Evolutionary conservation across 371 early-diverging fungal genomes (phyloP).

Genomic region (Racocetra persica): DNA sequence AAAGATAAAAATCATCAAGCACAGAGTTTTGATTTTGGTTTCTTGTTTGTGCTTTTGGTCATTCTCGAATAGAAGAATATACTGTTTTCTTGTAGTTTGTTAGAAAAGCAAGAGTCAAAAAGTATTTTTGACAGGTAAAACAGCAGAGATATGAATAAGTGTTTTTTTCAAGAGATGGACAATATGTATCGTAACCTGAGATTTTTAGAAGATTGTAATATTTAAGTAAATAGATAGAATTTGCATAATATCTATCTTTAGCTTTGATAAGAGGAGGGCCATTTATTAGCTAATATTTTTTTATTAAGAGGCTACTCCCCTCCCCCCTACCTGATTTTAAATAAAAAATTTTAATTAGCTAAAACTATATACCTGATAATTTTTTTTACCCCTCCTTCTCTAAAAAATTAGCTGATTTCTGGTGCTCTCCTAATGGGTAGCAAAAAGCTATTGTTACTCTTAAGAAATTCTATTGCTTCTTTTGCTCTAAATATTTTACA

Average conservation of each 20-base stretch:
- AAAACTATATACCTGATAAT: too few relatives aligned
- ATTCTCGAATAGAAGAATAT: neutral
- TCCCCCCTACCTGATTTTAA: too few relatives aligned
- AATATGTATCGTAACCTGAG: neutral
- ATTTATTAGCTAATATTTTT: too few relatives aligned
- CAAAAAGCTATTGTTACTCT: neutral
- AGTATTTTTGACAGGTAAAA: neutral
- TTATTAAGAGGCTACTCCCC: too few relatives aligned
- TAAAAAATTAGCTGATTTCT: too few relatives aligned
- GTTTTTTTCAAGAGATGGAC: neutral
- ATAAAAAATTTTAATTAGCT: too few relatives aligned
- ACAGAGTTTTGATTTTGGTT: too few relatives aligned
- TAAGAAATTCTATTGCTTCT: neutral
- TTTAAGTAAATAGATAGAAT: neutral
- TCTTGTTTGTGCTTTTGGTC: neutral
- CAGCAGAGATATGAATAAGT: neutral
- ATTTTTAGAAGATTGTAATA: slow-evolving; percentile 7
- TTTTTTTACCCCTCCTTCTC: too few relatives aligned
- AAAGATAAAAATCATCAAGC: neutral
- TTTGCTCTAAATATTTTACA: neutral
- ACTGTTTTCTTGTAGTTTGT: neutral
- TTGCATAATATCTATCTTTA: neutral
- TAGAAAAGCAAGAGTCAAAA: neutral
- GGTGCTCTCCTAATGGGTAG: too few relatives aligned
- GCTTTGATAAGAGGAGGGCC: too few relatives aligned